phyloP scores from a whole-genome alignment of 805 yeast genomes.

The Yarrowia bubula region DNA sequence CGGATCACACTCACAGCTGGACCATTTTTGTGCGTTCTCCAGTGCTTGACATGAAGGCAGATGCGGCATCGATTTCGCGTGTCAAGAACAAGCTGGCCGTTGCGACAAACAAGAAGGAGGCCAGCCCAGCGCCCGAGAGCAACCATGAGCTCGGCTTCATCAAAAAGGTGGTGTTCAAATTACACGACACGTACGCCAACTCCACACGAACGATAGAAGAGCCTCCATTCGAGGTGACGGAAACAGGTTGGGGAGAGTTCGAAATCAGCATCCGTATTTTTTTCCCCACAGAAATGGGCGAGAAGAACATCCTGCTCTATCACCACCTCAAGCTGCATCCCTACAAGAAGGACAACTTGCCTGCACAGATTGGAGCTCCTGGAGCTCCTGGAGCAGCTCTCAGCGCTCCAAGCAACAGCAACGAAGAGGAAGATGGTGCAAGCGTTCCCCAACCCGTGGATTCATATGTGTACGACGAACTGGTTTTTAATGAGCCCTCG shows the following conservation, averaged over 20 bases:
- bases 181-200: conserved; percentile 90
- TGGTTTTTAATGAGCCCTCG: conserved; percentile 94
- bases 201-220: conserved; percentile 80
- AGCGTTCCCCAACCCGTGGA: conserved; percentile 47
- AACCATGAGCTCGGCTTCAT: conserved; percentile 72
- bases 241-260: conserved; percentile 99
- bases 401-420: neutral
- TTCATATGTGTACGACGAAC: conserved; percentile 75
- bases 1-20: conserved; percentile 94
- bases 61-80: conserved; percentile 15
- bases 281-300: conserved; percentile 82
- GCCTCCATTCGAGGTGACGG: conserved; percentile 94
- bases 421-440: conserved; percentile 10
- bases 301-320: conserved; percentile 78
- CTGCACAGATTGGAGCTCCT: conserved; percentile 23
- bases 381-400: neutral
- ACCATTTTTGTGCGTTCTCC: conserved; percentile 88
- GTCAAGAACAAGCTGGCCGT: conserved; percentile 26
- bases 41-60: conserved; percentile 42
- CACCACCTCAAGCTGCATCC: conserved; percentile 94
- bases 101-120: conserved; percentile 25
- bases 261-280: conserved; percentile 85
- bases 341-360: conserved; percentile 44
- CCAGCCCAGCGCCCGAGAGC: conserved; percentile 24
- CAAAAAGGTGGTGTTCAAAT: conserved; percentile 87